These are phyloP conservation scores for Aspergillus uvarum DNA, from an alignment of 2,329 filamentous ascomycete species.

Conservation along the genomic window DNA sequence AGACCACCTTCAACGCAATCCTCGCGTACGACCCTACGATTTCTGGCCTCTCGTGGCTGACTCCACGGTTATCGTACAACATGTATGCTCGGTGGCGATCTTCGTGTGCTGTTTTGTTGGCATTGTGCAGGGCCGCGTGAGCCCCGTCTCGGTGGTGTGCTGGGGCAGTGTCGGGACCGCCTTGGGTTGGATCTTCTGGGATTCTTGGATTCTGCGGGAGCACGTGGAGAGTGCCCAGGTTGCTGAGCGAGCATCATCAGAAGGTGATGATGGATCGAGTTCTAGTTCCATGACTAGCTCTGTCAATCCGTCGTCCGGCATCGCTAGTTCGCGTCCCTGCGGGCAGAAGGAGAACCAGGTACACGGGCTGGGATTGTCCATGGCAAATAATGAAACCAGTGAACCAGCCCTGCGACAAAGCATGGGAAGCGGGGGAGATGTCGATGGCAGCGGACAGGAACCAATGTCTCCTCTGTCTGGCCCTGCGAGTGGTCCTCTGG, in stretches of 20 bases:
- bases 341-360: constrained; percentile 33
- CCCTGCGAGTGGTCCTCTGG: constrained; percentile 18
- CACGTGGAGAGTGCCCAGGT: constrained; percentile 47
- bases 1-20: constrained; percentile 92
- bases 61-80: constrained; percentile 94
- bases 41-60: constrained; percentile 97
- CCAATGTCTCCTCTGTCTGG: constrained; percentile 21
- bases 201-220: constrained; percentile 79
- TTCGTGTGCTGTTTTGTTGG: constrained; percentile 92
- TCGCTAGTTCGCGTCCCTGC: constrained; percentile 26
- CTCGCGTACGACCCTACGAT: constrained; percentile 88
- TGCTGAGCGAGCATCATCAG: constrained; percentile 27
- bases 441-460: constrained; percentile 48
- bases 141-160: constrained; percentile 82
- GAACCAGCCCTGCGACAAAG: constrained; percentile 30
- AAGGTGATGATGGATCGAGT: constrained; percentile 43
- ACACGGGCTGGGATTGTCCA: constrained; percentile 46
- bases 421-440: constrained; percentile 41
- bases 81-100: constrained; percentile 90
- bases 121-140: constrained; percentile 84
- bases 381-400: constrained; percentile 38
- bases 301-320: constrained; percentile 28
- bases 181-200: constrained; percentile 86
- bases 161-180: constrained; percentile 81
- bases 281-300: constrained; percentile 39